These are phyloP conservation scores for Vitis hybrid DNA, from an alignment of 177 flowering plant species.

Conservation along the genomic window DNA sequence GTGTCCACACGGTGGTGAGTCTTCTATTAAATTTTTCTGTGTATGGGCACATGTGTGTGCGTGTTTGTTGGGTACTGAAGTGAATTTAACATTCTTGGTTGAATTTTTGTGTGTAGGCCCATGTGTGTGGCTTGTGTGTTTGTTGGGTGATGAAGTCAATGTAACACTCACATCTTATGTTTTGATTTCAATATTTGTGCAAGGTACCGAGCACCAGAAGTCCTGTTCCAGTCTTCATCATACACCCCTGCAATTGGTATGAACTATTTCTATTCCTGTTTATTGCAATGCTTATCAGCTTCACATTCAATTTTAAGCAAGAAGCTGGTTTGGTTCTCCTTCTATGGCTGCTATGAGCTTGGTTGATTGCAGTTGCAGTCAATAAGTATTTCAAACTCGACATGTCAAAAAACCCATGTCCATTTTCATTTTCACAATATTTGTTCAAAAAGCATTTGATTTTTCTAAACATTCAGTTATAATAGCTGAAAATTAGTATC, in stretches of 20 bases:
- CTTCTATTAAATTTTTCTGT: not conserved
- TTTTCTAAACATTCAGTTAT: too few relatives aligned
- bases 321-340: too few relatives aligned
- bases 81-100: not conserved
- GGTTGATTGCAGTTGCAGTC: too few relatives aligned
- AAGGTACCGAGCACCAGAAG: slow-evolving; percentile 96
- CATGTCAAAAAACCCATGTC: too few relatives aligned
- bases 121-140: not conserved
- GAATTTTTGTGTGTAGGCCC: too few relatives aligned
- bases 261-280: not conserved
- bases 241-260: slow-evolving; percentile 85
- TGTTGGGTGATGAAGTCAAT: not conserved
- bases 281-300: not conserved
- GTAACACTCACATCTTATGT: not conserved
- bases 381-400: too few relatives aligned
- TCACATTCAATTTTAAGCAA: not conserved
- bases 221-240: slow-evolving; percentile 61
- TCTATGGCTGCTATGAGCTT: too few relatives aligned
- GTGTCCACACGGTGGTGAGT: slow-evolving; percentile 92
- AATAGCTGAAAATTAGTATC: too few relatives aligned
- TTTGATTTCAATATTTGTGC: not conserved
- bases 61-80: not conserved
- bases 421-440: too few relatives aligned
- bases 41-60: not conserved
- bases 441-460: too few relatives aligned